Evolutionary conservation across 2,329 filamentous ascomycete genomes (phyloP), one percentile per base, ranked within the genome.

Genomic region (Leptographium flavum): DNA sequence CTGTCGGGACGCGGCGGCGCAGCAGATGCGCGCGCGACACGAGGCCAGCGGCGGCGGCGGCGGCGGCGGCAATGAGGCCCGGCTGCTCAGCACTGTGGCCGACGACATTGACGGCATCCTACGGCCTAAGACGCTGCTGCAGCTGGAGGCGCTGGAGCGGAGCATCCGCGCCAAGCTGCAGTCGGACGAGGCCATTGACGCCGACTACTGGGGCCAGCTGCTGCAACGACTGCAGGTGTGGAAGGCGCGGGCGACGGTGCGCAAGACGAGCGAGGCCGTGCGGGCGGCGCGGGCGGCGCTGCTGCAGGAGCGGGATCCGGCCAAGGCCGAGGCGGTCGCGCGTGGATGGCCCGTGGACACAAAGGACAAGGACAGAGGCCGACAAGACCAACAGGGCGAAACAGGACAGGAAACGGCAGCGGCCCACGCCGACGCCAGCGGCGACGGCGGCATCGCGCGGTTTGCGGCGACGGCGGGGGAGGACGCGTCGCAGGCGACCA

Each of bases 141-240:
- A 96, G 60, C 70, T 98, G n/a, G 82, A 88, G 58, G 75, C 75
- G 17, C 69, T 98, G 41, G 90, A 98, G 63, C 76, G 71, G 51
- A 88, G 96, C 65, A 92, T 98, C 60, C 79, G 79, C 58, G 69
- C 72, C 15, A 98, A 98, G 66, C 68, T 98, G 40, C 73, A 80
- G 43, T 93, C 87, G 8, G 81, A 94, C 58, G 88, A 95, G 57
- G 81, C 85, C 33, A 90, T 98, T 53, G 92, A 98, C 61, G 87
- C 84, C 3, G 92, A 98, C 63, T 98, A 96, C 61, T 98, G 92
- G 92, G 87, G 94, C 58, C 86, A 94, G 58, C 70, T 98, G 15
- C 69, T 98, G 49, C 80, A 81, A 53, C 93, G 81, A 58, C 67
- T 98, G 50, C 70, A 83, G 7, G 79, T 94, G 1, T 95, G 86